Percentiles rank a stretch among this genome's conserved stretches.
These are phyloP conservation scores for Groenewaldozyma sp. DNA, from an alignment of 1,139 yeast genomes.

Conservation along the genomic window DNA sequence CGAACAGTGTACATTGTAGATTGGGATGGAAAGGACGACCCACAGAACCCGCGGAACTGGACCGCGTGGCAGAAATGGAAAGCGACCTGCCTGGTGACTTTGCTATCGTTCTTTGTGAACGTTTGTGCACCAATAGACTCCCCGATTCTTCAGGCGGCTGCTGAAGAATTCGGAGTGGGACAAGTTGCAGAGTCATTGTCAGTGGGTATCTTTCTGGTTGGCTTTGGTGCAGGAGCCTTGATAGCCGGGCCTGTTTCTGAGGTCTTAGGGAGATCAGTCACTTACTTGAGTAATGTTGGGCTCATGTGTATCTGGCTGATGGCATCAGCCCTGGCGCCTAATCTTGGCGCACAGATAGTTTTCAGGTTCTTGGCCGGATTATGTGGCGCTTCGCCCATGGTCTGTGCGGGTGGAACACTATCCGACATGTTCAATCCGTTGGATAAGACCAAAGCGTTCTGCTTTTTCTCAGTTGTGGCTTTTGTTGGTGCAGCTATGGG, in stretches of 20 bases:
- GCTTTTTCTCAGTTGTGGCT: not conserved
- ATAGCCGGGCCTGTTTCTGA: conserved; percentile 2
- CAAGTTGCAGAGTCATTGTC: conserved; percentile 2
- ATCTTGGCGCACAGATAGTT: not conserved
- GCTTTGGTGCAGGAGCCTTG: conserved; percentile 3
- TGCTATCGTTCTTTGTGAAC: not conserved
- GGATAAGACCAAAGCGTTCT: conserved; percentile 1
- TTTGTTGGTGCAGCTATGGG: conserved; percentile 3
- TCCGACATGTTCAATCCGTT: conserved; percentile 2
- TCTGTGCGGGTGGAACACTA: not conserved
- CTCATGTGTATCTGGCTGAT: conserved; percentile 3
- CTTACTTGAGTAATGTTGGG: not conserved
- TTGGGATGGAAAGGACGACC: conserved; percentile 4
- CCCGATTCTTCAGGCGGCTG: not conserved
- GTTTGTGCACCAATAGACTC: conserved; percentile 4
- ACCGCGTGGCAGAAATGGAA: not conserved
- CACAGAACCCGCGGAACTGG: conserved; percentile 4
- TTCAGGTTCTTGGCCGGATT: conserved; percentile 1
- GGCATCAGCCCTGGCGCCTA: conserved; percentile 1
- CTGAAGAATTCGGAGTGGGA: conserved; percentile 3
- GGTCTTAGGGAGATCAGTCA: conserved; percentile 1
- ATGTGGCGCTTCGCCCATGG: conserved; percentile 1
- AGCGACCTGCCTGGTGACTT: conserved; percentile 1
- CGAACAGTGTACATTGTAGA: not conserved
- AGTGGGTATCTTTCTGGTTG: conserved; percentile 3